Conservation (phyloP, 2,329 filamentous ascomycete species). For the Podosphaera aphanis region DNA sequence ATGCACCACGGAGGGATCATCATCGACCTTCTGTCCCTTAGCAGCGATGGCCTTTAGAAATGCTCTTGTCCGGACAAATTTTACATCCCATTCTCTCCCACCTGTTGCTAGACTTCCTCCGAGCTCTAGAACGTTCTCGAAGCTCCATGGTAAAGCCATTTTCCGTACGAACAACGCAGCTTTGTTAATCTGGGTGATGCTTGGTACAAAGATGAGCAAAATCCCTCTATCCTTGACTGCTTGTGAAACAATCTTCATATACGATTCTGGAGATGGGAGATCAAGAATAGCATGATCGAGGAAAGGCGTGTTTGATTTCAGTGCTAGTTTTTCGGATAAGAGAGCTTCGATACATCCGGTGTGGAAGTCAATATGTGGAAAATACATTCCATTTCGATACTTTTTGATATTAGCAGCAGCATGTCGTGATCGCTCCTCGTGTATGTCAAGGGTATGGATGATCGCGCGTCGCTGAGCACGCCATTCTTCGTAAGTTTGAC, state of each 20-base stretch:
- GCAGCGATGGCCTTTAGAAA: conserved; percentile 7
- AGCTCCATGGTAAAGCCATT: conserved; percentile 26
- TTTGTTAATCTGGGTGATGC: conserved; percentile 52
- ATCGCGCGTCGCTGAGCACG: conserved; percentile 32
- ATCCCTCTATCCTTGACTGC: conserved; percentile 40
- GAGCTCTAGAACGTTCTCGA: conserved; percentile 38
- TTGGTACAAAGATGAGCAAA: conserved; percentile 51
- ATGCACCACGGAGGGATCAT: neutral
- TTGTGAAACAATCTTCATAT: conserved; percentile 26
- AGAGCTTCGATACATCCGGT: conserved; percentile 41
- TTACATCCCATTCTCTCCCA: conserved; percentile 40
- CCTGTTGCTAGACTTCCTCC: conserved; percentile 24
- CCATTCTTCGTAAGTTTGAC: conserved; percentile 9
- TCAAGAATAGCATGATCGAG: conserved; percentile 52
- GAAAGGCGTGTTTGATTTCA: conserved; percentile 29
- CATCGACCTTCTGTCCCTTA: neutral
- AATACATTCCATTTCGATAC: conserved; percentile 49
- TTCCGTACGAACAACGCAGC: conserved; percentile 32
- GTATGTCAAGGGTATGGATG: conserved; percentile 52
- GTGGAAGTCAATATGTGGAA: conserved; percentile 49
- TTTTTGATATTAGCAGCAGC: conserved; percentile 40
- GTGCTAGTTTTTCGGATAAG: conserved; percentile 27
- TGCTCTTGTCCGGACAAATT: conserved; percentile 19
- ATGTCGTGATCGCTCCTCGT: conserved; percentile 33
- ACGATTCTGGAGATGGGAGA: conserved; percentile 35